phyloP scores from a whole-genome alignment of 2,329 filamentous ascomycete species.

The Knufia petricola region DNA sequence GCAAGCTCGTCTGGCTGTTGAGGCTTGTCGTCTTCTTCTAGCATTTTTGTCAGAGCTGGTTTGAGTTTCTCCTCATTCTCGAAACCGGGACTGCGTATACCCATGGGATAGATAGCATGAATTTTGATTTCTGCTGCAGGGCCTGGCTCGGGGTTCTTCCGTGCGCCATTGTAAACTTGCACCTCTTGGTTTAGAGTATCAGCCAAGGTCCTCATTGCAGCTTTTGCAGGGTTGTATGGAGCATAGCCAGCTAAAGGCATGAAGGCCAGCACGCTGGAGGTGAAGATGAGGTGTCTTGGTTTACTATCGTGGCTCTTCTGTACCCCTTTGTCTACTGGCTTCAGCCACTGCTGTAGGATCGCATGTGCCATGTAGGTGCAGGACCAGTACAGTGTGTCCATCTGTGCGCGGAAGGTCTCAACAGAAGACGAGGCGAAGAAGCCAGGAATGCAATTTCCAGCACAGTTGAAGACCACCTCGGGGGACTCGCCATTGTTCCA shows the following conservation, averaged over 20 bases:
- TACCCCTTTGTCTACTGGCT: constrained; percentile 25
- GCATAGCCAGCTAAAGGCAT: constrained; percentile 71
- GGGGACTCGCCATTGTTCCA: constrained; percentile 70
- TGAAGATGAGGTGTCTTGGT: constrained; percentile 74
- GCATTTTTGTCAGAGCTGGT: constrained; percentile 63
- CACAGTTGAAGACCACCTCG: constrained; percentile 86
- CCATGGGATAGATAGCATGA: constrained; percentile 74
- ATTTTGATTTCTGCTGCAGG: constrained; percentile 61
- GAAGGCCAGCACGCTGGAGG: constrained; percentile 65
- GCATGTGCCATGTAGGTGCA: constrained; percentile 78
- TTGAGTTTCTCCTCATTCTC: constrained; percentile 69
- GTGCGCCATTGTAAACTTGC: constrained; percentile 66
- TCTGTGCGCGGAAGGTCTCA: constrained; percentile 60
- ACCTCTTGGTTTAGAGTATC: constrained; percentile 79
- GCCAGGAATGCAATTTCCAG: constrained; percentile 62
- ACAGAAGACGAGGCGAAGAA: constrained; percentile 69
- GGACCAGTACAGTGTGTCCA: constrained; percentile 90
- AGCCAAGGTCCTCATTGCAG: constrained; percentile 70
- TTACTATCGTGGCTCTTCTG: constrained; percentile 24
- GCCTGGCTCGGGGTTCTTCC: constrained; percentile 24
- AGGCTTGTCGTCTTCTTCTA: constrained; percentile 74
- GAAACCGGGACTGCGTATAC: constrained; percentile 67
- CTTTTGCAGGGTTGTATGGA: constrained; percentile 75
- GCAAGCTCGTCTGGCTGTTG: constrained; percentile 75
- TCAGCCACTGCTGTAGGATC: constrained; percentile 65